Evolutionary conservation across 2,329 filamentous ascomycete species (phyloP), one percentile per base, ranked within the genome.

Genomic region (Ophiostoma tasmaniense): DNA sequence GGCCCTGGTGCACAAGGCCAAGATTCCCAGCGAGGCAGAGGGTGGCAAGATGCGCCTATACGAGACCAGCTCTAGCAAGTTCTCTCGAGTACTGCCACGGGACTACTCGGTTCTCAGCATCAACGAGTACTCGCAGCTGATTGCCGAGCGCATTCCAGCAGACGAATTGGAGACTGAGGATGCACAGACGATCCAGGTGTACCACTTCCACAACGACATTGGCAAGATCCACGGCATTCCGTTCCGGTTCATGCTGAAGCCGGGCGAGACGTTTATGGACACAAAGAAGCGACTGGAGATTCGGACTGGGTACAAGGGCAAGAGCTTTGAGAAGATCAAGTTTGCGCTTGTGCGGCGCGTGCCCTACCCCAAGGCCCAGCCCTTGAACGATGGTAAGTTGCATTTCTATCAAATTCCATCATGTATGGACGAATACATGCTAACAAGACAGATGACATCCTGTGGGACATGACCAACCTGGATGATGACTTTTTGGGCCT

Each of bases 241-340:
- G 0, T 99, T 99, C 83, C 90, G 89, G 74, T 97, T 99, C 77
- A 81, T 95, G 68, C 79, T 98, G 55, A 89, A 93, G 73, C 88
- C 92, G 87, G 91, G 88, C 68, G 95, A 99, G 78, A 83, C 84
- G 52, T 98, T 99, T 79, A 88, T 87, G 70, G 92, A 98, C 42
- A 97, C 93, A 61, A 97, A 94, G 81, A 92, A 96, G 80, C 88
- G 95, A n/a, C 82, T 99, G 3, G 93, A 95, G 74, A 94, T 93
- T 78, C 86, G 94, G 70, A 97, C 92, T 0, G 93, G 93, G 33
- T 89, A 99, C 80, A 97, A 97, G 80, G 96, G 95, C 78, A 99
- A 99, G 83, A 92, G 92, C 73, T 93, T 99, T 74, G 94, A 99
- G 79, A 98, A 98, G 83, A 95, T 99, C 79, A 97, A 96, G 79